A percentile compares a stretch with the other conserved stretches of the same genome.
Conservation (phyloP, 805 yeast genomes). For the Cyberlindnera samutprakarnensis region DNA sequence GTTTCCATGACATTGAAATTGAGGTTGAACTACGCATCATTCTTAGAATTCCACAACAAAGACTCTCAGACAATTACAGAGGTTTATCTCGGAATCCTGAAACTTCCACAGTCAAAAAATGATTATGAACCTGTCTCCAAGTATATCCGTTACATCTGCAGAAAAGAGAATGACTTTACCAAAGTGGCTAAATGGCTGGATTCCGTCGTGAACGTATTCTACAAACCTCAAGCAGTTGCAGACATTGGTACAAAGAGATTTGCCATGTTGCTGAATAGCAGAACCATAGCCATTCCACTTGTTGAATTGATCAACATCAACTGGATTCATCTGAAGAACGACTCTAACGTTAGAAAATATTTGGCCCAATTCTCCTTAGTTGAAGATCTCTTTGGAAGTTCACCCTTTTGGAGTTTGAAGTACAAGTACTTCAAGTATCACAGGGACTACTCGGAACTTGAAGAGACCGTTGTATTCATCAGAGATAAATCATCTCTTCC, state of each 20-base stretch:
- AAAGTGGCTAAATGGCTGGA: slow-evolving; percentile 20
- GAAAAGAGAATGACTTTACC: slow-evolving; percentile 14
- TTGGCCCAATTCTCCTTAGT: slow-evolving; percentile 22
- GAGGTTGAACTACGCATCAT: slow-evolving; percentile 19
- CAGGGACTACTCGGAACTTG: slow-evolving; percentile 37
- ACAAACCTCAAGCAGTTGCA: slow-evolving; percentile 7
- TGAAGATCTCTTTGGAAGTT: slow-evolving; percentile 29
- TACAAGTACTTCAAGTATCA: slow-evolving; percentile 44
- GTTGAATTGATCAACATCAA: slow-evolving; percentile 26
- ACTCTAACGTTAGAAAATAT: slow-evolving; percentile 25
- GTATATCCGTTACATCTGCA: slow-evolving; percentile 17
- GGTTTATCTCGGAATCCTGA: slow-evolving; percentile 13
- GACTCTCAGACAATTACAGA: slow-evolving; percentile 12
- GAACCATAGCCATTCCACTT: slow-evolving; percentile 32
- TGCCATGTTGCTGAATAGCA: slow-evolving; percentile 30
- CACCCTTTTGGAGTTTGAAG: slow-evolving; percentile 49
- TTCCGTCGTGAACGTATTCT: slow-evolving; percentile 15
- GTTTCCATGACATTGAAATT: slow-evolving; percentile 6
- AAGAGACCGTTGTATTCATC: slow-evolving; percentile 37
- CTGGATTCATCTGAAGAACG: slow-evolving; percentile 24
- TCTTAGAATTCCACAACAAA: slow-evolving; percentile 10
- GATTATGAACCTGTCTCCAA: slow-evolving; percentile 15
- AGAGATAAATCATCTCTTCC: slow-evolving; percentile 42
- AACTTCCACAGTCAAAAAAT: slow-evolving; percentile 2
- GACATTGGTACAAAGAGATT: slow-evolving; percentile 20